Evolutionary conservation across 1,139 yeast species (phyloP).

Genomic region (Debaryomycetaceae sp.): DNA sequence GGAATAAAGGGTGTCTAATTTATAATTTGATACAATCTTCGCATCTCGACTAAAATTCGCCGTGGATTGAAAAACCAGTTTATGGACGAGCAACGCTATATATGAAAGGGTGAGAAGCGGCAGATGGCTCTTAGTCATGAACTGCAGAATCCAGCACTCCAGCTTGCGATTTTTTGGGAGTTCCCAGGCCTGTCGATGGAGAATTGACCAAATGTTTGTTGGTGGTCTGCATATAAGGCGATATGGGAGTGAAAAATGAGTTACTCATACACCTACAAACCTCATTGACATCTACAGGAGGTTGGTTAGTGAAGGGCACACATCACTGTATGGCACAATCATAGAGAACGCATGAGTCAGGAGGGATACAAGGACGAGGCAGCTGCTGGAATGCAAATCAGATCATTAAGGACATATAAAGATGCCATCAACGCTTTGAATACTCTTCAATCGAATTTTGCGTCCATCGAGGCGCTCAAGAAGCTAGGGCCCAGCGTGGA

Average conservation of each 20-base stretch:
- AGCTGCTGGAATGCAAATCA: slow-evolving; percentile 12
- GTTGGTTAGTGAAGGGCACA: too few relatives aligned
- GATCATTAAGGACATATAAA: slow-evolving; percentile 34
- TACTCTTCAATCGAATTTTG: slow-evolving; percentile 85
- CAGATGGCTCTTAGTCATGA: too few relatives aligned
- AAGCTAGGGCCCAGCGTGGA: slow-evolving; percentile 61
- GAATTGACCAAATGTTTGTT: too few relatives aligned
- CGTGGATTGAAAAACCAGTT: background rate
- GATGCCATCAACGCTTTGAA: slow-evolving; percentile 87
- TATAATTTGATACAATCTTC: background rate
- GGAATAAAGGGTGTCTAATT: background rate
- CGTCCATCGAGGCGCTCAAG: slow-evolving; percentile 79
- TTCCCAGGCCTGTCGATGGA: too few relatives aligned
- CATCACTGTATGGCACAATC: background rate
- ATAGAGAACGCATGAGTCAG: slow-evolving; percentile 1
- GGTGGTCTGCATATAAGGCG: too few relatives aligned
- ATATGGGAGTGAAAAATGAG: too few relatives aligned
- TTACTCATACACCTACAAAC: too few relatives aligned
- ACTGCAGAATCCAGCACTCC: too few relatives aligned
- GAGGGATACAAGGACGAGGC: background rate
- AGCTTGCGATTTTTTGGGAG: too few relatives aligned
- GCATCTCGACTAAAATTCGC: background rate
- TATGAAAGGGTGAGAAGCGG: too few relatives aligned
- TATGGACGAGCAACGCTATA: too few relatives aligned
- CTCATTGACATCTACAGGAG: too few relatives aligned